Base-by-base conservation (phyloP, 805 yeast genomes). In the Yueomyces sp. region DNA sequence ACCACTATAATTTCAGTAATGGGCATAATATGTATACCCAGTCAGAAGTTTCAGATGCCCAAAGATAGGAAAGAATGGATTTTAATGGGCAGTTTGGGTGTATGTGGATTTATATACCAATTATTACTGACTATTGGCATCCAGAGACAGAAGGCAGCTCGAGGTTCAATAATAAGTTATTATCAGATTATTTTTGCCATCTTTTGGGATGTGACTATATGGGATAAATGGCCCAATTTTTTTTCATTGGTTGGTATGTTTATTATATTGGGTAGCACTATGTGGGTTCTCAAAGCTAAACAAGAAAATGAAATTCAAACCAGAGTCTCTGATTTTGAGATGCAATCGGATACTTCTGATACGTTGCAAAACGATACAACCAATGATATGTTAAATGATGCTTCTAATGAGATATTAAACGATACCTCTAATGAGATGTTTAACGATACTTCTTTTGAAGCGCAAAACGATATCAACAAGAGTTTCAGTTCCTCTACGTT, bases 101-200 rank as follows among this genome's bases (percentile, higher is more conserved):
- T 80, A 2, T 70, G 84, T 42, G 96, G 96, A 0, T 87, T 86
- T 60, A 62, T 77, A 46, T 82, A 81, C 79, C 95, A 87, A 58
- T 80, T 77, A 53, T 65, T 80, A 36, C 62, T 82, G 40, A 84
- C 95, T 0, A 77, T 84, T 4, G 95, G 95, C 0, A 72, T 86
- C 40, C 94, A 85, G 57, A 67, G 85, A 43, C 94, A 83, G 49
- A 65, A 67, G 39, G 92, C 95, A 1, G 76, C 85, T 4, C 70
- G 82, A 44, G 84, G 86, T 0, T 69, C 86, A 26, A 70, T 83
- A 48, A 79, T 85, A 77, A 66, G 73, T 3, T 87, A 87, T 59
- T 69, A 85, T 2, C 84, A 79, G 53, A 72, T 86, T 69, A 63
- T 86, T 2, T 85, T 80, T 62, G 88, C 95, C 0, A 65, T 84